Evolutionary conservation across 2,329 filamentous ascomycete species (phyloP), one percentile per base, ranked within the genome.

Genomic region (Fusarium dlaminii): DNA sequence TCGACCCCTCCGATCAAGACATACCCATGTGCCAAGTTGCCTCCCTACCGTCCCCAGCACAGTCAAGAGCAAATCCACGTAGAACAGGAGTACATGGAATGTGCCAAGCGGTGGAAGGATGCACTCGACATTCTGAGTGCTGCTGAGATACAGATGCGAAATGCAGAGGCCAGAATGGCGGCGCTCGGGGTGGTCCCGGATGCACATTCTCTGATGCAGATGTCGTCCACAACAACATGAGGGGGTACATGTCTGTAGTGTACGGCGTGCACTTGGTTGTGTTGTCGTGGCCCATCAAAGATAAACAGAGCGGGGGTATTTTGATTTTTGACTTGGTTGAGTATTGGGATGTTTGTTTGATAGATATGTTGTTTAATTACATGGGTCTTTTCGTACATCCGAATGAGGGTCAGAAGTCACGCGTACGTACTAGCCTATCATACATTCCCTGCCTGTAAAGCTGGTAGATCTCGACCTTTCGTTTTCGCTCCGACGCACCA

Each of bases 61-160:
- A 24, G 10, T 8, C n/a, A 11, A 24, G 42, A 43, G 15, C 42
- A 43, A 24, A 8, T 43, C 8, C 10, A 43, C 7, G 42, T n/a
- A 1, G 7, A 24, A 7, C n/a, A 7, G 6, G 10, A 24, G 10
- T 43, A 43, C 12, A 0, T 43, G 5, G n/a, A 43, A 43, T 17
- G 15, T 6, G 6, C 10, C 14, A 34, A 10, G 8, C n/a, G 18
- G 5, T 45, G n/a, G 17, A 42, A 45, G 18, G 32, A 6, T 11
- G 15, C n/a, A 2, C n/a, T 27, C 1, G n/a, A 45, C 6, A 43
- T 13, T 8, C 4, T 45, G 4, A 18, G n/a, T n/a, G 18, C 1
- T 12, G 42, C 42, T 8, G n/a, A 45, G 8, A 18, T 45, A 7
- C 42, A 45, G 3, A 18, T 45, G 42, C 15, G n/a, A 2, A 11